phyloP scores from a whole-genome alignment of 805 yeast genomes.

The Kodamaea restingae region DNA sequence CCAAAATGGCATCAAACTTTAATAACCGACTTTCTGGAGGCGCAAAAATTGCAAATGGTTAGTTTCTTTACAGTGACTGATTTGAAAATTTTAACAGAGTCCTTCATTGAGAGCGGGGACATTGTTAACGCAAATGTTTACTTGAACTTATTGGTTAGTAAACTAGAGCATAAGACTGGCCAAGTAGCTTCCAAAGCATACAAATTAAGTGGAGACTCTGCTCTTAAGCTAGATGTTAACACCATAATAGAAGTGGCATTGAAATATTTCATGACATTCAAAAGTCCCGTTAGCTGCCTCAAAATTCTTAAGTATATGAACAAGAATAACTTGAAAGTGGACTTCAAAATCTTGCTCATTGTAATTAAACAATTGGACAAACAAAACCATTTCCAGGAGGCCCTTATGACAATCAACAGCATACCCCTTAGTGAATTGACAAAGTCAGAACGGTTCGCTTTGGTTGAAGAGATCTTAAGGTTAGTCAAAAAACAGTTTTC shows the following conservation, averaged over 20 bases:
- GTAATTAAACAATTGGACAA: slow-evolving; percentile 29
- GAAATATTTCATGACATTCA: slow-evolving; percentile 33
- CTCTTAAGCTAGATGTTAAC: slow-evolving; percentile 20
- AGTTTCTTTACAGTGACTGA: slow-evolving; percentile 28
- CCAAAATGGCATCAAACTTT: slow-evolving; percentile 37
- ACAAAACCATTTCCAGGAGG: slow-evolving; percentile 30
- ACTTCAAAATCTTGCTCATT: slow-evolving; percentile 21
- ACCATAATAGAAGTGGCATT: slow-evolving; percentile 27
- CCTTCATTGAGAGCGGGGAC: slow-evolving; percentile 23
- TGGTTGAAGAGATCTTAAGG: slow-evolving; percentile 30
- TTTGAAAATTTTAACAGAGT: slow-evolving; percentile 19
- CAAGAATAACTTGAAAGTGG: slow-evolving; percentile 22
- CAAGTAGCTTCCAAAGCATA: slow-evolving; percentile 3
- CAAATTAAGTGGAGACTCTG: slow-evolving; percentile 14
- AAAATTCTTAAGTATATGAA: slow-evolving; percentile 32
- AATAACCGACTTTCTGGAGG: slow-evolving; percentile 11
- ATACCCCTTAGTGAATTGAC: slow-evolving; percentile 21
- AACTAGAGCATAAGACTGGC: slow-evolving; percentile 26
- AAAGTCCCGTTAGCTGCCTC: slow-evolving; percentile 30
- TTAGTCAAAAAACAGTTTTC: slow-evolving; percentile 29
- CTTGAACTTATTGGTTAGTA: slow-evolving; percentile 32
- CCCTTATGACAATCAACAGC: slow-evolving; percentile 30
- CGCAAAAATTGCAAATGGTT: slow-evolving; percentile 26
- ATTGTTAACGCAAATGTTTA: slow-evolving; percentile 31
- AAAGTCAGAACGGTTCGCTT: slow-evolving; percentile 14